phyloP scores from a whole-genome alignment of 225 moss, liverwort and hornwort genomes.

The Antitrichia curtipendula region DNA sequence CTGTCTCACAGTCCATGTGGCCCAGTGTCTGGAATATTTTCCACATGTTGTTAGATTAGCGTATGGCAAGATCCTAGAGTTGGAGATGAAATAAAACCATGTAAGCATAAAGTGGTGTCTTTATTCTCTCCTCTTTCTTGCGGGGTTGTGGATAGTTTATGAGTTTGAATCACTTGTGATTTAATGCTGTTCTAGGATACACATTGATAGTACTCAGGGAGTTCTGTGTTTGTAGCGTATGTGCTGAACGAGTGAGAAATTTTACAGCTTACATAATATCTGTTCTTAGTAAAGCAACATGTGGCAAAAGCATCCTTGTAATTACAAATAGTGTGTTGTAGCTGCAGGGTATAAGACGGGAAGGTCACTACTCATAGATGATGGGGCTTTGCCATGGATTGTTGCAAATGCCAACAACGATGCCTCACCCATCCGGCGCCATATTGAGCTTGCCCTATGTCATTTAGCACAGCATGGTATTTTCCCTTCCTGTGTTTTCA shows the following conservation, averaged over 20 bases:
- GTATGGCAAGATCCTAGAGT: neutral
- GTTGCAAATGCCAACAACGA: conserved; percentile 95
- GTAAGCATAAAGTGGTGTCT: neutral
- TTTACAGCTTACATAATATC: too few relatives aligned
- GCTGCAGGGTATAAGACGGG: conserved; percentile 73
- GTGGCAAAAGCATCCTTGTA: neutral
- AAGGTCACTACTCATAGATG: conserved; percentile 83
- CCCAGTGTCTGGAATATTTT: too few relatives aligned
- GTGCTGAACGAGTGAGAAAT: neutral
- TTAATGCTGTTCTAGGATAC: neutral
- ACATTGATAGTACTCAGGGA: neutral
- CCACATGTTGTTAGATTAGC: neutral
- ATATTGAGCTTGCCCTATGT: conserved; percentile 90
- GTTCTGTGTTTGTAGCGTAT: neutral
- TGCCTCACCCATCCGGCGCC: conserved; percentile 82
- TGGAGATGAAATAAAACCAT: neutral
- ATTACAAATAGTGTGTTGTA: neutral
- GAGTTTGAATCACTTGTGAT: neutral
- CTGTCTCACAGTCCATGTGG: neutral
- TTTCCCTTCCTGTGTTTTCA: neutral
- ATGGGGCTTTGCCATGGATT: conserved; percentile 94
- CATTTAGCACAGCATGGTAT: conserved; percentile 89
- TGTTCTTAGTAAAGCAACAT: neutral
- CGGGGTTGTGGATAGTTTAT: neutral
- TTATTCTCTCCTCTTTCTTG: neutral